A percentile compares a stretch with the other conserved stretches of the same genome.
Evolutionary conservation across 352 stramenopile species (phyloP).

Genomic region (Globisporangium perplexum): DNA sequence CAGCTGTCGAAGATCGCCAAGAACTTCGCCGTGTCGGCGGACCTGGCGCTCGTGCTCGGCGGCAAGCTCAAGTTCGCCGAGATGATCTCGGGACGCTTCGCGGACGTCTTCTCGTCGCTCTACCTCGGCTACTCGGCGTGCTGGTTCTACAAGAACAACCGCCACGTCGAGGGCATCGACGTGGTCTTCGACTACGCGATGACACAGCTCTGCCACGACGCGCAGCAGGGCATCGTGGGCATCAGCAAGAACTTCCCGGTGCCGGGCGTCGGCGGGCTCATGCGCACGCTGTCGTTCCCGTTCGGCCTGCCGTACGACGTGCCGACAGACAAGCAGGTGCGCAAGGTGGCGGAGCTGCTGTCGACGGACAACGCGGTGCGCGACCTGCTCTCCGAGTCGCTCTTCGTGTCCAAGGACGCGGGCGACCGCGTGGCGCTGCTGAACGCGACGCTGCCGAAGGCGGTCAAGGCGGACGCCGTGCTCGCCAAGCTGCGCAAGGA

Average conservation of each 20-base stretch:
- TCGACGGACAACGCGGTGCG: conserved; percentile 70
- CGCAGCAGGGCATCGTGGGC: conserved; percentile 92
- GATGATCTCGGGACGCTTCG: conserved; percentile 95
- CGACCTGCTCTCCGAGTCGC: conserved; percentile 56
- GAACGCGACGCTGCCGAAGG: conserved; percentile 75
- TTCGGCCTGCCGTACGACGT: conserved; percentile 91
- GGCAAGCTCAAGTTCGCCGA: conserved; percentile 98
- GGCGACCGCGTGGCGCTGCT: conserved; percentile 64
- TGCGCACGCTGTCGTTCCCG: conserved; percentile 95
- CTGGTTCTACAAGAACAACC: conserved; percentile 95
- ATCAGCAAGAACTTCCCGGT: conserved; percentile 97
- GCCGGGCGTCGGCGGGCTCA: conserved; percentile 87
- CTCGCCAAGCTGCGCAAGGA: conserved; percentile 90
- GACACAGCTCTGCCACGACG: conserved; percentile 93
- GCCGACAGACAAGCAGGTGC: conserved; percentile 86
- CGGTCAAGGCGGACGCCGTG: conserved; percentile 92
- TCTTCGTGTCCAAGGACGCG: conserved; percentile 73
- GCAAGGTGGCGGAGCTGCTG: conserved; percentile 65
- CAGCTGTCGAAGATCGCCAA: conserved; percentile 95
- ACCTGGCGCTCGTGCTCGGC: conserved; percentile 95
- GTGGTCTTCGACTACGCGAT: conserved; percentile 96
- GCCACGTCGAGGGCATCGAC: conserved; percentile 93
- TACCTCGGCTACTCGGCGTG: conserved; percentile 97
- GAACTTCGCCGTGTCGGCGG: conserved; percentile 96
- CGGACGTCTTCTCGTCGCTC: conserved; percentile 96